Conservation (phyloP, 768 basidiomycete genomes). For the Lactarius tabidus region DNA sequence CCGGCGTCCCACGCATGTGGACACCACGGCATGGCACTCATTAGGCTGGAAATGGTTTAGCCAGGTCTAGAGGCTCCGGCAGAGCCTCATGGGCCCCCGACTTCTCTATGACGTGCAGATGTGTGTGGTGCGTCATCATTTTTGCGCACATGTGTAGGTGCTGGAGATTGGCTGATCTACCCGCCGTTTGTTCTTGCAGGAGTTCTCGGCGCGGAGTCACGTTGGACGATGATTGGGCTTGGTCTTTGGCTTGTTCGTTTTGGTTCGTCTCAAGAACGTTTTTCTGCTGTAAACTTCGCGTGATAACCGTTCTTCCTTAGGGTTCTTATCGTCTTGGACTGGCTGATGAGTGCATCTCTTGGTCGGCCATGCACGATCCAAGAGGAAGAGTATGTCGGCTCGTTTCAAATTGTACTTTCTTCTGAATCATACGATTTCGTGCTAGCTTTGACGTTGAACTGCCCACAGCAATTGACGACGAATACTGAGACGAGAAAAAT, state of each 20-base stretch:
- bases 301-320: slow-evolving; percentile 30
- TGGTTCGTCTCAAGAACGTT: slow-evolving; percentile 37
- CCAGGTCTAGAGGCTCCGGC: slow-evolving; percentile 60
- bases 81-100: slow-evolving; percentile 54
- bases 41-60: slow-evolving; percentile 47
- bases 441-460: slow-evolving; percentile 28
- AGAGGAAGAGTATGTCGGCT: slow-evolving; percentile 61
- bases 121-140: slow-evolving; percentile 45
- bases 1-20: slow-evolving; percentile 49
- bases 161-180: slow-evolving; percentile 22
- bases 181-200: slow-evolving; percentile 36
- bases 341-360: slow-evolving; percentile 44
- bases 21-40: slow-evolving; percentile 32
- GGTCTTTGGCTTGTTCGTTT: slow-evolving; percentile 64
- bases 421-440: slow-evolving; percentile 17
- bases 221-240: slow-evolving; percentile 53
- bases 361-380: slow-evolving; percentile 74
- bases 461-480: slow-evolving; percentile 25
- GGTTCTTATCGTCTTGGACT: slow-evolving; percentile 48
- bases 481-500: slow-evolving; percentile 23
- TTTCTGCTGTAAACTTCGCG: neutral
- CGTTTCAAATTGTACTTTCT: neutral
- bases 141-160: slow-evolving; percentile 29
- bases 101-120: slow-evolving; percentile 69
- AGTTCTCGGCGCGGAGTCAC: slow-evolving; percentile 44